Evolutionary conservation across 192 early-diverging fungal genomes (phyloP).

Genomic region (Coemansia sp.): DNA sequence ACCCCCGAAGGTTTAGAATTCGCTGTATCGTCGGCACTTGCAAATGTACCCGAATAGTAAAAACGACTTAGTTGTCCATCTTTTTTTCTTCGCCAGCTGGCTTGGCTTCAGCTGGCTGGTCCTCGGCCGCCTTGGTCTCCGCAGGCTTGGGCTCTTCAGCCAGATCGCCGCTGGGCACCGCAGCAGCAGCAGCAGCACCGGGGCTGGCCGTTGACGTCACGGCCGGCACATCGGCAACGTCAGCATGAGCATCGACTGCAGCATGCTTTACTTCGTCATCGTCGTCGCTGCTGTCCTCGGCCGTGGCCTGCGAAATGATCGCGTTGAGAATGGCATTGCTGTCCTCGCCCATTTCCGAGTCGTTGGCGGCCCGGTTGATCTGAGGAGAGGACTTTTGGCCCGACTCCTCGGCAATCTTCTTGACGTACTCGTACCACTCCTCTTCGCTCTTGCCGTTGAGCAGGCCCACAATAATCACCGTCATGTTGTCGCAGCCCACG

Average conservation of each 20-base stretch:
- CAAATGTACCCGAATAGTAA: background rate
- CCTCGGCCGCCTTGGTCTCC: constrained; percentile 10
- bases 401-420: constrained; percentile 42
- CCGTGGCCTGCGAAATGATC: constrained; percentile 24
- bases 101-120: background rate
- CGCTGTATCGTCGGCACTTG: constrained; percentile 1
- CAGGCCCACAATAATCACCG: constrained; percentile 85
- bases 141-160: constrained; percentile 12
- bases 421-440: constrained; percentile 68
- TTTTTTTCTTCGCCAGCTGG: background rate
- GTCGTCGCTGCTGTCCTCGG: constrained; percentile 16
- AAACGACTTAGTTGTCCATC: background rate
- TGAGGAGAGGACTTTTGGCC: constrained; percentile 44
- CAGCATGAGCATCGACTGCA: constrained; percentile 17
- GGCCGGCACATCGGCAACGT: background rate
- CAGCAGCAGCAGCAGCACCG: constrained; percentile 7
- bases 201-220: background rate
- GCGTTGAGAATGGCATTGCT: constrained; percentile 32
- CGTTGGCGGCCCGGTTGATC: constrained; percentile 24
- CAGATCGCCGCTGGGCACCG: constrained; percentile 3
- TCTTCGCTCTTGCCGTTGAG: constrained; percentile 73
- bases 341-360: constrained; percentile 24
- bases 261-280: constrained; percentile 9
- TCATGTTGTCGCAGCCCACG: constrained; percentile 99
- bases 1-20: background rate